A percentile compares a stretch with the other conserved stretches of the same genome.
These are phyloP conservation scores for Scutellaria minor DNA, from an alignment of 257 asterid genomes.

Conservation along the genomic window DNA sequence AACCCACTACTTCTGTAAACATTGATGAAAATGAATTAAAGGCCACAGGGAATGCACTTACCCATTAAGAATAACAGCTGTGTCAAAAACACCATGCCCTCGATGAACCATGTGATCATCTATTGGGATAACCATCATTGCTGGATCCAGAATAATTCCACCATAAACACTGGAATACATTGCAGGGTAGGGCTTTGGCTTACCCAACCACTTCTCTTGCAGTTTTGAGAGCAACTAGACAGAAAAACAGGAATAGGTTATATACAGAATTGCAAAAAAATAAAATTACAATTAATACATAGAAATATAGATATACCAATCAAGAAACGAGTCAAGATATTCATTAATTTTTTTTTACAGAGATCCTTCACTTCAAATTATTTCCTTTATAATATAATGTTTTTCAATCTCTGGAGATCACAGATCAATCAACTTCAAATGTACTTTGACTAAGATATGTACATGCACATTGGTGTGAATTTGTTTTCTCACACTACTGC, in stretches of 20 bases:
- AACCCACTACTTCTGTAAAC: not conserved
- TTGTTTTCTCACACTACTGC: too few species aligned
- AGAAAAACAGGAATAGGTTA: not conserved
- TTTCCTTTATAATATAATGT: not conserved
- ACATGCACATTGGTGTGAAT: too few species aligned
- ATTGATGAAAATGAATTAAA: not conserved
- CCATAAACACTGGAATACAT: constrained; percentile 88
- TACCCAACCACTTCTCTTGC: constrained; percentile 74
- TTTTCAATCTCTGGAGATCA: not conserved
- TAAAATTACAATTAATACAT: too few species aligned
- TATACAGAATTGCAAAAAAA: not conserved
- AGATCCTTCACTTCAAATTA: not conserved
- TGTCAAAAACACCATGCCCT: constrained; percentile 96
- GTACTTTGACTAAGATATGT: not conserved
- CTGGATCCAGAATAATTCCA: constrained; percentile 86
- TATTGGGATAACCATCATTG: constrained; percentile 86
- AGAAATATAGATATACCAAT: too few species aligned
- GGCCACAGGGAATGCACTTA: constrained; percentile 25
- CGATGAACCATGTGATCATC: constrained; percentile 98
- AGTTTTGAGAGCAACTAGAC: constrained; percentile 68
- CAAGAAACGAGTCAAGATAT: too few species aligned
- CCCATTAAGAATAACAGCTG: constrained; percentile 74
- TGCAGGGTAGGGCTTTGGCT: constrained; percentile 76
- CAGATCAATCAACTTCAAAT: not conserved
- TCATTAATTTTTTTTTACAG: not conserved